Evolutionary conservation across 75 land plant species (phyloP), one percentile per base, ranked within the genome.

Genomic region (Cupressus sempervirens): DNA sequence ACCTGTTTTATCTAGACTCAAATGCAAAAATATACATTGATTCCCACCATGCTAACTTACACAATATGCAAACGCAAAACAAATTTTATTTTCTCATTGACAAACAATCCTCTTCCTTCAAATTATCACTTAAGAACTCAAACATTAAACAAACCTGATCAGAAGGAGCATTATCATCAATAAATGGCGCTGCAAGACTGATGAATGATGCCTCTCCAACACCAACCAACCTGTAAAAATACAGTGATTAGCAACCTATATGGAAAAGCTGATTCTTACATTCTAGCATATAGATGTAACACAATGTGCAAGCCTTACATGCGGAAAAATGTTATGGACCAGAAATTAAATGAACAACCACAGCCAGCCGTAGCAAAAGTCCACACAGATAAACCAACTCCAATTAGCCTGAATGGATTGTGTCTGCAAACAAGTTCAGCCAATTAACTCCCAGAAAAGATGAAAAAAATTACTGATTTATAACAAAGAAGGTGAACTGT

Each of bases 141-240:
- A 50, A 83, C 43, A 54, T n/a, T 45, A n/a, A 45, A 85, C 26
- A 54, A 68, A 95, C 97, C 96, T 95, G 89, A 76, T 89, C 70
- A 76, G 83, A 88, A 76, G 99, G 99, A 23, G 99, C 99, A 91
- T 94, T 90, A 70, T 96, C 99, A 87, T 94, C 94, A 73, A 97
- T 96, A 83, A 94, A 97, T 54, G 99, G 98, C 80, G 99, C 98
- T 82, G 99, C 99, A 84, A 97, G 94, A 86, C 99, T 96, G 81
- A 97, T 91, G 76, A 97, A 97, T 67, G 99, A 97, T 76, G 99
- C 99, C 80, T 97, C 99, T 82, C 98, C 99, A 74, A 97, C 96
- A 76, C 99, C 99, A 80, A 96, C 98, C 72, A 97, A 70, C 98
- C 98, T 97, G 50, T 40, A 80, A 84, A 14, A 65, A 84, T 8